These are phyloP conservation scores for Thelephora terrestris DNA, from an alignment of 1,284 basidiomycete genomes.

Conservation along the genomic window DNA sequence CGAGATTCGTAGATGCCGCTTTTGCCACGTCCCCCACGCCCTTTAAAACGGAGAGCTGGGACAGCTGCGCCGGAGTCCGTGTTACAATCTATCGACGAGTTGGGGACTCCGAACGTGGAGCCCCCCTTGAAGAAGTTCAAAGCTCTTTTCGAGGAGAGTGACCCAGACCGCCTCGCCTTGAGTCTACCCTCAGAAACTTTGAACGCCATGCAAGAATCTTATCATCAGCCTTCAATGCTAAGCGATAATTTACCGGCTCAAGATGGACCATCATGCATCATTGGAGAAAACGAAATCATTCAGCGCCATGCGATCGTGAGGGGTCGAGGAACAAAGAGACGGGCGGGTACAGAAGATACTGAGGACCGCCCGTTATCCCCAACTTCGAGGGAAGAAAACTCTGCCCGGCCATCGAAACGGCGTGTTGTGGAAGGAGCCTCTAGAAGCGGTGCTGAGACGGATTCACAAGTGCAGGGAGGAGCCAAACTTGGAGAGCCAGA, in stretches of 20 bases:
- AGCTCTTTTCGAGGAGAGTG: constrained; percentile 56
- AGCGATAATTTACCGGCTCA: background rate
- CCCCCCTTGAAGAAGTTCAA: constrained; percentile 61
- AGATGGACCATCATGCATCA: constrained; percentile 11
- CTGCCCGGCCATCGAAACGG: constrained; percentile 23
- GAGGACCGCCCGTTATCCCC: constrained; percentile 8
- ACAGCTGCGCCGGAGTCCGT: constrained; percentile 12
- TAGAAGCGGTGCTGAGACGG: background rate
- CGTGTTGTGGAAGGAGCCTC: constrained; percentile 27
- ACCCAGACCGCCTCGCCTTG: constrained; percentile 33
- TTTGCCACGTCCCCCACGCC: constrained; percentile 19
- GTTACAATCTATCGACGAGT: constrained; percentile 10
- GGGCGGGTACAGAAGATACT: constrained; percentile 31
- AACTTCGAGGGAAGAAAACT: background rate
- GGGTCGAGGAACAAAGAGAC: constrained; percentile 26
- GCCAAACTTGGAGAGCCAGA: constrained; percentile 45
- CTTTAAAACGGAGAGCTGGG: constrained; percentile 30
- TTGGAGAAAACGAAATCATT: constrained; percentile 45
- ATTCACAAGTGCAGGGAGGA: constrained; percentile 14
- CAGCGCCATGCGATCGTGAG: constrained; percentile 13
- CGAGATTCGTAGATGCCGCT: constrained; percentile 1
- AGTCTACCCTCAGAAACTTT: too few species aligned
- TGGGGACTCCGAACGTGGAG: constrained; percentile 25
- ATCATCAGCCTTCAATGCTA: background rate
- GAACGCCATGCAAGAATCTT: background rate